Conservation (phyloP, 495 filamentous ascomycete genomes). For the Daldinia caldariorum region DNA sequence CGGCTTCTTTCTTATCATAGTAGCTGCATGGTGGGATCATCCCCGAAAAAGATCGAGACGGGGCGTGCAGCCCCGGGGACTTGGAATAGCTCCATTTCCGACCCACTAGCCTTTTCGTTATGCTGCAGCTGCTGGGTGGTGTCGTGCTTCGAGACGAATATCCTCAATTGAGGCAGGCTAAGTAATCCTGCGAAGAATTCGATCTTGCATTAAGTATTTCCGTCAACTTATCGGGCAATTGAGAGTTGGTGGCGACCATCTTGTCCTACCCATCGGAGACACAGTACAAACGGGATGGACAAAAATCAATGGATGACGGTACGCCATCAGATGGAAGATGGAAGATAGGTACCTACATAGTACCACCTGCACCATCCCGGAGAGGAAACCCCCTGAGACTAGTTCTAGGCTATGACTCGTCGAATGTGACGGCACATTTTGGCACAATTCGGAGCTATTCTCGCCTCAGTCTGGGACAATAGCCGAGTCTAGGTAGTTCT, state of each 20-base stretch:
- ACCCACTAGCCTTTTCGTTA: constrained; percentile 14
- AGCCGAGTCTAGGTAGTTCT: neutral
- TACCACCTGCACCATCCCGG: constrained; percentile 14
- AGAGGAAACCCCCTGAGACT: constrained; percentile 40
- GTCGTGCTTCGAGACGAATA: constrained; percentile 12
- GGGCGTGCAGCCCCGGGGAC: constrained; percentile 27
- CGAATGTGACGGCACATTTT: constrained; percentile 31
- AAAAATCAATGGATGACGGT: constrained; percentile 21
- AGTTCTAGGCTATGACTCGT: constrained; percentile 42
- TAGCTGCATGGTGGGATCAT: constrained; percentile 6
- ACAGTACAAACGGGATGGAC: constrained; percentile 23
- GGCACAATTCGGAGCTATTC: constrained; percentile 34
- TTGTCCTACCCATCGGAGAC: constrained; percentile 20
- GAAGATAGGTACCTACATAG: no score
- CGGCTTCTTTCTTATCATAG: constrained; percentile 26
- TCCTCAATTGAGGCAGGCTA: constrained; percentile 11
- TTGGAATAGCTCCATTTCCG: constrained; percentile 36
- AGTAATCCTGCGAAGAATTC: neutral
- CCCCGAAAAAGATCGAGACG: constrained; percentile 19
- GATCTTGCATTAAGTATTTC: neutral
- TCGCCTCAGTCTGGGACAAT: constrained; percentile 22
- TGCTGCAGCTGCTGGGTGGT: constrained; percentile 12
- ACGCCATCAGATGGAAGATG: constrained; percentile 33
- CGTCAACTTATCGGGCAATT: neutral
- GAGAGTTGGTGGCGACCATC: neutral